phyloP scores from a whole-genome alignment of 192 early-diverging fungal species.

The Coemansia sp. region DNA sequence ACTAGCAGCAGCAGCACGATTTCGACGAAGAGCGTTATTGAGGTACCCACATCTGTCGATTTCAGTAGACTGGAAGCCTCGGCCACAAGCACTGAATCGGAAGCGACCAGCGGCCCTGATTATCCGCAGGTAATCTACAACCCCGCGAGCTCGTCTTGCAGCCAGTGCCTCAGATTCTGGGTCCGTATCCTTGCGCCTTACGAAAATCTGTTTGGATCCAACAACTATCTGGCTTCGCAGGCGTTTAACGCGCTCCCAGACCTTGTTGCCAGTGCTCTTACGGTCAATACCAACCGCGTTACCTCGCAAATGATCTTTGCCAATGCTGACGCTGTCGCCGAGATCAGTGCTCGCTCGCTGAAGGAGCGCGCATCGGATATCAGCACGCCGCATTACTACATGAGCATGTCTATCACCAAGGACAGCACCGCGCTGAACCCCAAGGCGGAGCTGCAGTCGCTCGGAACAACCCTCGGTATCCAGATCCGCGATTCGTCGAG shows the following conservation, averaged over 20 bases:
- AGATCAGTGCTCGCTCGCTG: constrained; percentile 13
- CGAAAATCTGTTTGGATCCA: constrained; percentile 47
- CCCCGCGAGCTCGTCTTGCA: constrained; percentile 34
- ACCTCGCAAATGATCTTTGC: constrained; percentile 42
- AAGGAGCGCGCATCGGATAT: constrained; percentile 14
- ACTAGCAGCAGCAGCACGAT: constrained; percentile 15
- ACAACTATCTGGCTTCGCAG: constrained; percentile 51
- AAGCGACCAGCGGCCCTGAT: neutral
- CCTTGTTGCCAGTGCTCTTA: constrained; percentile 37
- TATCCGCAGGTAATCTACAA: constrained; percentile 41
- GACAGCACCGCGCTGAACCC: constrained; percentile 37
- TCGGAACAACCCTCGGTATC: constrained; percentile 30
- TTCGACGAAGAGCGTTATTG: constrained; percentile 22
- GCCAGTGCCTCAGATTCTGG: constrained; percentile 44
- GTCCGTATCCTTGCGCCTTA: constrained; percentile 49
- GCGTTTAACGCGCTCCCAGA: constrained; percentile 41
- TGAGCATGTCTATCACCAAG: constrained; percentile 44
- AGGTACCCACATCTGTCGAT: constrained; percentile 49
- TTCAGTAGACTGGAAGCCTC: constrained; percentile 39
- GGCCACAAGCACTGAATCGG: neutral
- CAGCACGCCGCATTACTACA: constrained; percentile 37
- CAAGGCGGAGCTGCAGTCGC: constrained; percentile 40
- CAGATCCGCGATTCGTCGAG: constrained; percentile 42
- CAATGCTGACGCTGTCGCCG: constrained; percentile 15
- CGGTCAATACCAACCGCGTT: constrained; percentile 40